Evolutionary conservation across 2,329 filamentous ascomycete species (phyloP).

Genomic region (Capronia coronata): DNA sequence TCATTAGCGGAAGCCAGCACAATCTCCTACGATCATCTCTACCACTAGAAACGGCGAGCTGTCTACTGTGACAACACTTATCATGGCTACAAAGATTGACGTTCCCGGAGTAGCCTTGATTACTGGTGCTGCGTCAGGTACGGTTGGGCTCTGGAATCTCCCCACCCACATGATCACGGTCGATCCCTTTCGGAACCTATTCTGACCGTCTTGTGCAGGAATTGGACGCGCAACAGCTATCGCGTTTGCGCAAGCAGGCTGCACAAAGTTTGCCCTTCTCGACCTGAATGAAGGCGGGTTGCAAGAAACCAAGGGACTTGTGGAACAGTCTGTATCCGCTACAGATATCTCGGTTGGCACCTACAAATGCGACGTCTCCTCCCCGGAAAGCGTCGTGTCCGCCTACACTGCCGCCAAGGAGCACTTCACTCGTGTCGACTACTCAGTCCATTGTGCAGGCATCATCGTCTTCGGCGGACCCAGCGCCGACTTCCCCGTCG

Average conservation of each 20-base stretch:
- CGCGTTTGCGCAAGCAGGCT: slow-evolving; percentile 70
- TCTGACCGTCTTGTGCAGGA: slow-evolving; percentile 51
- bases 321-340: slow-evolving; percentile 31
- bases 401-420: slow-evolving; percentile 34
- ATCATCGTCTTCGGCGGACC: slow-evolving; percentile 41
- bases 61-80: background rate
- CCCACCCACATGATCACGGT: background rate
- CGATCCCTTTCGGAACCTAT: background rate
- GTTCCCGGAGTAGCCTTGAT: slow-evolving; percentile 15
- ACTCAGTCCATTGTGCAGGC: slow-evolving; percentile 52
- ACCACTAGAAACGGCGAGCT: background rate
- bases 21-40: background rate
- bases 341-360: slow-evolving; percentile 31
- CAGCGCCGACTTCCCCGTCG: slow-evolving; percentile 43
- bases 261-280: slow-evolving; percentile 31
- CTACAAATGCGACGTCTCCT: slow-evolving; percentile 41
- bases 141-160: background rate
- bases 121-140: slow-evolving; percentile 14
- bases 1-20: too few species aligned
- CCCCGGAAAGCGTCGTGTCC: slow-evolving; percentile 40
- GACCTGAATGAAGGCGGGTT: slow-evolving; percentile 14
- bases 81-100: slow-evolving; percentile 11
- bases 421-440: slow-evolving; percentile 47
- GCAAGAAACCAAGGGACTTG: slow-evolving; percentile 7
- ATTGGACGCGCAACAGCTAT: slow-evolving; percentile 80